These are phyloP conservation scores for Elasticomyces elasticus DNA, from an alignment of 495 filamentous ascomycete genomes.

Conservation along the genomic window DNA sequence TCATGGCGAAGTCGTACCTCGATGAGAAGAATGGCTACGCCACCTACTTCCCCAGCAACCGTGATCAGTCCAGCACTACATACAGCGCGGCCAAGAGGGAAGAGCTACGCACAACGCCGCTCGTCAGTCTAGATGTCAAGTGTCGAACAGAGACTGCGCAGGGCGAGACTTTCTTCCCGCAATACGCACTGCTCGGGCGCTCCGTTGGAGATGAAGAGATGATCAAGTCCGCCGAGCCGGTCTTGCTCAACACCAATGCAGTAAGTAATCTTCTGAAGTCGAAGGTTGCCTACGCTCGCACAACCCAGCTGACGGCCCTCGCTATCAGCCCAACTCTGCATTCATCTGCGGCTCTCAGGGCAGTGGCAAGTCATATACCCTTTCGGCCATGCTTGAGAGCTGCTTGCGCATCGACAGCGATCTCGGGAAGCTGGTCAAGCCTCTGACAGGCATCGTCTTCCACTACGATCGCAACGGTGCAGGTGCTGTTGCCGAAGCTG, in stretches of 20 bases:
- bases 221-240: background rate
- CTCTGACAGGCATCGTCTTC: constrained; percentile 57
- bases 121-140: constrained; percentile 7
- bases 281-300: no score
- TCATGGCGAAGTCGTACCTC: background rate
- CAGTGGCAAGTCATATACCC: constrained; percentile 64
- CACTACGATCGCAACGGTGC: constrained; percentile 52
- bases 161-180: constrained; percentile 3
- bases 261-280: background rate
- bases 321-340: constrained; percentile 47
- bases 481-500: constrained; percentile 53
- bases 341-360: constrained; percentile 75
- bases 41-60: background rate
- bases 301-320: background rate
- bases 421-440: constrained; percentile 35
- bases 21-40: background rate
- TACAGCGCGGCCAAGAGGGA: background rate
- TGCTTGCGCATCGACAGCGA: constrained; percentile 39
- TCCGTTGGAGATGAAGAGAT: background rate
- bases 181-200: constrained; percentile 17
- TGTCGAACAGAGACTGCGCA: background rate
- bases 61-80: background rate
- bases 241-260: constrained; percentile 57
- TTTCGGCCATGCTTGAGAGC: constrained; percentile 62
- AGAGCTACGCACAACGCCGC: constrained; percentile 11